phyloP scores from a whole-genome alignment of 306 rosid genomes.

The Benincasa hispida region DNA sequence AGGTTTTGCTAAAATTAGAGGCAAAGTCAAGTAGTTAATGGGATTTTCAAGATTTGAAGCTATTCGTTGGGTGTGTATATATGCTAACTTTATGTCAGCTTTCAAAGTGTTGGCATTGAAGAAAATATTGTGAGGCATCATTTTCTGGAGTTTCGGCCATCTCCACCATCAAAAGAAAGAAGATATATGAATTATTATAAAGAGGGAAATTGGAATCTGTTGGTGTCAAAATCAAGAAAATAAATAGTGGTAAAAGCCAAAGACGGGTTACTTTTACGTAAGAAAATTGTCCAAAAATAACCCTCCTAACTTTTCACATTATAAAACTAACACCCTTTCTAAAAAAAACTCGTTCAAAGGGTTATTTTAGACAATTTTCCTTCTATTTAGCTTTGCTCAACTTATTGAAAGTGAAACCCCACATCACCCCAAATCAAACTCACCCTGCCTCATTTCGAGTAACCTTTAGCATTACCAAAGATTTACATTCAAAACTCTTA shows the following conservation, averaged over 20 bases:
- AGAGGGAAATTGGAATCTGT: background rate
- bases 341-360: no score
- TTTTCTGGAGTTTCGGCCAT: conserved; percentile 28
- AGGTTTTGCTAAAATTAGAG: background rate
- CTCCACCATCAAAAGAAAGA: conserved; percentile 17
- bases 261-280: no score
- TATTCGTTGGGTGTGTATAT: conserved; percentile 17
- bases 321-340: no score
- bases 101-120: conserved; percentile 17
- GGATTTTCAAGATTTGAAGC: background rate
- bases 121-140: conserved; percentile 29
- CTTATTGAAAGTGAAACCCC: background rate
- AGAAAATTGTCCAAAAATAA: no score
- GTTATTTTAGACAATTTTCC: no score
- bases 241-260: no score
- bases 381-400: background rate
- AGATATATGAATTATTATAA: background rate
- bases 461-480: background rate
- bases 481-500: background rate
- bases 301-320: no score
- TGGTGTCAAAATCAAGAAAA: conserved; percentile 1
- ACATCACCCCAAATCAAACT: conserved; percentile 1
- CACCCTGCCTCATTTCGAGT: background rate
- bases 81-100: conserved; percentile 22
- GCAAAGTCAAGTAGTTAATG: background rate